Percentiles rank a stretch among this genome's conserved stretches.
phyloP scores from a whole-genome alignment of 164 flowering plant species.

The Aristolochia californica region DNA sequence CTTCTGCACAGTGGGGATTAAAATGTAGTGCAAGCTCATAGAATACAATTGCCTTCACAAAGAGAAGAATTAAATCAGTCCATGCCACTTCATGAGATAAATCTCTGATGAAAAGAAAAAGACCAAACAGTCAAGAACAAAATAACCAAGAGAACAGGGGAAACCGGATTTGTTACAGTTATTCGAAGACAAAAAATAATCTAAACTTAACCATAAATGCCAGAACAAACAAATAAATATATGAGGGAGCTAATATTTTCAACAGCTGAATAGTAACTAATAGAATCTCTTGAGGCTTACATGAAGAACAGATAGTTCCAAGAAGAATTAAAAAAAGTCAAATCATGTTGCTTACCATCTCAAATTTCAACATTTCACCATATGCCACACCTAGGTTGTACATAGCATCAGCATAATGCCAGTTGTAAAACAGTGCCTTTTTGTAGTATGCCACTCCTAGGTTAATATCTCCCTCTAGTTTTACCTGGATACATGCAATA shows the following conservation, averaged over 20 bases:
- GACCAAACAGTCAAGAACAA: neutral
- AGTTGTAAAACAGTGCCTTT: slow-evolving; percentile 87
- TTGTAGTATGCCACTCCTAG: slow-evolving; percentile 93
- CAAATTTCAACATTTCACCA: slow-evolving; percentile 98
- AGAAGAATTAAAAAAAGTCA: neutral
- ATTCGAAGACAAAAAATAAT: no score
- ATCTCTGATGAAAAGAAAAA: slow-evolving; percentile 2
- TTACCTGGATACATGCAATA: slow-evolving; percentile 44
- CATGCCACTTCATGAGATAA: slow-evolving; percentile 2
- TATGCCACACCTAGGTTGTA: slow-evolving; percentile 99
- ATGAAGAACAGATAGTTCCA: no score
- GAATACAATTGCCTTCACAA: slow-evolving; percentile 83
- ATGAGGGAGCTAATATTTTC: no score
- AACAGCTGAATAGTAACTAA: no score
- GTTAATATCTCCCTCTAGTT: slow-evolving; percentile 87
- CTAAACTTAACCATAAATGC: no score
- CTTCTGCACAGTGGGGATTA: slow-evolving; percentile 98
- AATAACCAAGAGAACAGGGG: neutral
- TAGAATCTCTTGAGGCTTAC: no score
- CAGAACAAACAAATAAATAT: no score
- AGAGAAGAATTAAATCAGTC: slow-evolving; percentile 9
- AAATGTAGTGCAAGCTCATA: slow-evolving; percentile 97
- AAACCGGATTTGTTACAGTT: neutral
- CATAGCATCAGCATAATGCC: slow-evolving; percentile 99
- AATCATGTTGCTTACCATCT: slow-evolving; percentile 48